Evolutionary conservation across 208 protist species (phyloP).

Genomic region (Leishmania arabica): DNA sequence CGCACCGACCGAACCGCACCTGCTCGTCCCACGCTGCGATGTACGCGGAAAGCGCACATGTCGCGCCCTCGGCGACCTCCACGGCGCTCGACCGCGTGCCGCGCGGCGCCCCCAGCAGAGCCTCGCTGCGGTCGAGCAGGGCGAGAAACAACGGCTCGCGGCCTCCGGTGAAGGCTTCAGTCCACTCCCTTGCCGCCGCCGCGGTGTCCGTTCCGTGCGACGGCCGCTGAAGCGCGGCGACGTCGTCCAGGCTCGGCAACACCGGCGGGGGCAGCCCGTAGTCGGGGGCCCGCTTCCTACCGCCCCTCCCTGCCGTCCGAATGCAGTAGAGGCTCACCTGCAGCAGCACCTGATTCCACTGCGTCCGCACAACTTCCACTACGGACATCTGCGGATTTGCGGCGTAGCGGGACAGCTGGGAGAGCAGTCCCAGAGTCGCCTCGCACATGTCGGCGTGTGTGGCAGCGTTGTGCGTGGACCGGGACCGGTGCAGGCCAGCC

Average conservation of each 20-base stretch:
- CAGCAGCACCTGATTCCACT: constrained; percentile 44
- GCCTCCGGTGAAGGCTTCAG: constrained; percentile 11
- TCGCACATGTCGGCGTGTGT: constrained; percentile 69
- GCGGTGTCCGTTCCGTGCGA: constrained; percentile 14
- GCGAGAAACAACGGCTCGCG: constrained; percentile 32
- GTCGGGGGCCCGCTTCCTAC: constrained; percentile 18
- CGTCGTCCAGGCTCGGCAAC: constrained; percentile 28
- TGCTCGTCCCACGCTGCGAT: constrained; percentile 12
- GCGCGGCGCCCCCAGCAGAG: constrained; percentile 12
- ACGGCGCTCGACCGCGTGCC: constrained; percentile 6
- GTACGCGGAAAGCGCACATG: constrained; percentile 16
- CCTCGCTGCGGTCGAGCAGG: constrained; percentile 55
- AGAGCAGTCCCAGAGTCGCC: constrained; percentile 55
- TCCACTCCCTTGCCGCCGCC: constrained; percentile 16
- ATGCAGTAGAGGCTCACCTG: constrained; percentile 63
- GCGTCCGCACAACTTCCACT: constrained; percentile 25
- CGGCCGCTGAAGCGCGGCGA: constrained; percentile 8
- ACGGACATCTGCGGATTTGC: constrained; percentile 25
- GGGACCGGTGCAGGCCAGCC: constrained; percentile 33
- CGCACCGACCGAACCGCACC: constrained; percentile 21
- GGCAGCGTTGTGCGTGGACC: constrained; percentile 35
- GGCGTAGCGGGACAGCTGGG: constrained; percentile 43
- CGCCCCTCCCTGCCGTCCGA: constrained; percentile 26
- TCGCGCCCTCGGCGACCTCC: constrained; percentile 12
- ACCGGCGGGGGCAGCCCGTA: constrained; percentile 24